Percentiles rank a stretch among this genome's conserved stretches.
phyloP scores from a whole-genome alignment of 148 eudicot species.

The Silene conica region DNA sequence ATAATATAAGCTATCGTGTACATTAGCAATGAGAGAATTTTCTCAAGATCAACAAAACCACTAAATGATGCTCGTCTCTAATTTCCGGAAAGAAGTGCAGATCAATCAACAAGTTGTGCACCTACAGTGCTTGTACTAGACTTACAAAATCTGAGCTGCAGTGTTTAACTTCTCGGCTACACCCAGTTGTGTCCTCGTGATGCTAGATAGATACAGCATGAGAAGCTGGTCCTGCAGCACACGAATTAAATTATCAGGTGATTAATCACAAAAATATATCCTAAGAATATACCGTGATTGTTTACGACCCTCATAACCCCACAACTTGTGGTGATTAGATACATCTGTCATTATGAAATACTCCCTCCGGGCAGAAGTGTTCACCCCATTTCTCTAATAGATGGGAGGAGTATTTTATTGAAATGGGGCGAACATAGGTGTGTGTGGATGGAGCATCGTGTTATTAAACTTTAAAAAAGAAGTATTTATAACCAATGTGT shows the following conservation, averaged over 20 bases:
- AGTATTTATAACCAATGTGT: too few species aligned
- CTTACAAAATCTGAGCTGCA: slow-evolving; percentile 85
- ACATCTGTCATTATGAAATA: neutral
- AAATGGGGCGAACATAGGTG: too few species aligned
- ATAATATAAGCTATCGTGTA: slow-evolving; percentile 12
- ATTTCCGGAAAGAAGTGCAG: neutral
- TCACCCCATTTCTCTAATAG: too few species aligned
- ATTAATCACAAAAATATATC: neutral
- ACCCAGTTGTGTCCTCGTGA: slow-evolving; percentile 84
- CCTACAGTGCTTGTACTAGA: slow-evolving; percentile 2
- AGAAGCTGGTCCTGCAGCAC: slow-evolving; percentile 75
- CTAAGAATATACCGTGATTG: too few species aligned
- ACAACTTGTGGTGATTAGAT: neutral
- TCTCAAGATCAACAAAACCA: slow-evolving; percentile 1
- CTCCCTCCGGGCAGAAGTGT: too few species aligned
- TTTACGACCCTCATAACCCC: too few species aligned
- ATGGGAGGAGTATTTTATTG: too few species aligned
- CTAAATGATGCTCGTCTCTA: slow-evolving; percentile 9
- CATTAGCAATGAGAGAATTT: slow-evolving; percentile 18
- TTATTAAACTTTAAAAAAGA: too few species aligned
- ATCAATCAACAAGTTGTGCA: slow-evolving; percentile 7
- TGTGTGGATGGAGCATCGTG: too few species aligned
- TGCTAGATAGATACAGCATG: slow-evolving; percentile 80
- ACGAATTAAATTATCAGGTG: neutral
- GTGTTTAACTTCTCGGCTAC: slow-evolving; percentile 94